These are phyloP conservation scores for Xylaria palmicola DNA, from an alignment of 495 filamentous ascomycete genomes.

Conservation along the genomic window DNA sequence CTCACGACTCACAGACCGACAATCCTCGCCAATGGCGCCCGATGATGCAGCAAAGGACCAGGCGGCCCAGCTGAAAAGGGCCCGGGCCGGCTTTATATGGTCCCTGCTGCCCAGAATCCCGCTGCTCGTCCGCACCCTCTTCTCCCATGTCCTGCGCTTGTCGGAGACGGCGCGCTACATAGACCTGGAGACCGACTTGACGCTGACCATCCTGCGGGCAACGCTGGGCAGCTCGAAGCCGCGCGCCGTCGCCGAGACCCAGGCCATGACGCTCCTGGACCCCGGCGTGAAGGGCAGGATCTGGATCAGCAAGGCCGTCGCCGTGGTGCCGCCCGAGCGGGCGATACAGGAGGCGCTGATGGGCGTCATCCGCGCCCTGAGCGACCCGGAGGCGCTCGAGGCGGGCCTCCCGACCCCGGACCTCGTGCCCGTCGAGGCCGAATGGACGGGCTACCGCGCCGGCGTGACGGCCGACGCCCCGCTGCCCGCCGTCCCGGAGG, in stretches of 20 bases:
- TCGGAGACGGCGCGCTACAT: conserved; percentile 70
- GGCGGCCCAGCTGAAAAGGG: conserved; percentile 7
- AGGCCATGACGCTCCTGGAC: conserved; percentile 60
- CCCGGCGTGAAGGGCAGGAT: conserved; percentile 72
- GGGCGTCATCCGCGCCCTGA: conserved; percentile 64
- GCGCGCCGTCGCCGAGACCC: conserved; percentile 58
- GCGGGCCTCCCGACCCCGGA: conserved; percentile 53
- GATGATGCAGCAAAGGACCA: background rate
- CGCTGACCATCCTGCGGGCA: conserved; percentile 65
- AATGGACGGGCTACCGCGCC: conserved; percentile 79
- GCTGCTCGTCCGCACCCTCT: conserved; percentile 62
- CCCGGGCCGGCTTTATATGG: conserved; percentile 39
- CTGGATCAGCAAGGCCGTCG: conserved; percentile 70
- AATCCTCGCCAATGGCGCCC: background rate
- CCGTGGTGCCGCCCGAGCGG: conserved; percentile 51
- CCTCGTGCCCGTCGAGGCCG: conserved; percentile 65
- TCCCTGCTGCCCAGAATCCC: conserved; percentile 60
- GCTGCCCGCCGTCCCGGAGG: conserved; percentile 62
- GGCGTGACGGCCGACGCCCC: conserved; percentile 54
- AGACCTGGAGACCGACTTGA: conserved; percentile 75
- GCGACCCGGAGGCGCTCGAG: conserved; percentile 37
- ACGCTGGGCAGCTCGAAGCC: conserved; percentile 40
- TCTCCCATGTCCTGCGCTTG: conserved; percentile 64
- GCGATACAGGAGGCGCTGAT: conserved; percentile 60
- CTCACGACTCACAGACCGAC: background rate